Percentiles rank a stretch among this genome's conserved stretches.
Conservation (phyloP, 2,329 filamentous ascomycete species). For the Colletotrichum sp. region DNA sequence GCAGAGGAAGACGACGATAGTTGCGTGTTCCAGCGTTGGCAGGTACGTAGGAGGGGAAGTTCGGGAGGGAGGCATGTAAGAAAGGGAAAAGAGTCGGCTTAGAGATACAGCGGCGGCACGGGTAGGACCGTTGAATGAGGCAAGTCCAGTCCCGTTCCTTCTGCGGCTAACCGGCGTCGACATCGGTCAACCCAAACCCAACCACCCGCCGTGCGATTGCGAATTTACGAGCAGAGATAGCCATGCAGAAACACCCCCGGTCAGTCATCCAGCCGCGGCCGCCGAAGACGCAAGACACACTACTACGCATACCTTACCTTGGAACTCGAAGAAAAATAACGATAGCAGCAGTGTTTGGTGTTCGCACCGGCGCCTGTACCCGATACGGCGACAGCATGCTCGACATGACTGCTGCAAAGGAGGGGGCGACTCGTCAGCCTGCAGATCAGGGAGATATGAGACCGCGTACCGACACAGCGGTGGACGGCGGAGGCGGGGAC, state of each 20-base stretch:
- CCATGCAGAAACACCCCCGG: not conserved
- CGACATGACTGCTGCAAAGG: slow-evolving; percentile 1
- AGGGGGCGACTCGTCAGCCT: slow-evolving; percentile 16
- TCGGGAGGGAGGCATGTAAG: not conserved
- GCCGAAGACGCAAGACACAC: not conserved
- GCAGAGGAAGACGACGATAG: not conserved
- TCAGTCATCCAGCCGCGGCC: not conserved
- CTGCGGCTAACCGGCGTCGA: not conserved
- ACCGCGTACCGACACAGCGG: not conserved
- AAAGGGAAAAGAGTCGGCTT: not conserved
- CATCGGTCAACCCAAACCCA: not conserved
- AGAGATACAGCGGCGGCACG: not conserved
- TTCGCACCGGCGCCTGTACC: not conserved
- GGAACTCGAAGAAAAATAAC: not conserved
- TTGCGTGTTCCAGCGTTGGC: not conserved
- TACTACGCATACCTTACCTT: not conserved
- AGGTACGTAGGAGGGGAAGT: not conserved
- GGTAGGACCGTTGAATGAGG: not conserved
- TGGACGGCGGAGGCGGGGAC: not conserved
- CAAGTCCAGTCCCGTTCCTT: not conserved
- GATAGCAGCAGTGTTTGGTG: not conserved
- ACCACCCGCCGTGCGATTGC: not conserved
- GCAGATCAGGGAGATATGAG: slow-evolving; percentile 21
- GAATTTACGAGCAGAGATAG: not conserved
- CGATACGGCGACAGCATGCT: slow-evolving; percentile 4